These are phyloP conservation scores for Carex littledalei DNA, from an alignment of 176 grass and related monocot species.

Conservation along the genomic window DNA sequence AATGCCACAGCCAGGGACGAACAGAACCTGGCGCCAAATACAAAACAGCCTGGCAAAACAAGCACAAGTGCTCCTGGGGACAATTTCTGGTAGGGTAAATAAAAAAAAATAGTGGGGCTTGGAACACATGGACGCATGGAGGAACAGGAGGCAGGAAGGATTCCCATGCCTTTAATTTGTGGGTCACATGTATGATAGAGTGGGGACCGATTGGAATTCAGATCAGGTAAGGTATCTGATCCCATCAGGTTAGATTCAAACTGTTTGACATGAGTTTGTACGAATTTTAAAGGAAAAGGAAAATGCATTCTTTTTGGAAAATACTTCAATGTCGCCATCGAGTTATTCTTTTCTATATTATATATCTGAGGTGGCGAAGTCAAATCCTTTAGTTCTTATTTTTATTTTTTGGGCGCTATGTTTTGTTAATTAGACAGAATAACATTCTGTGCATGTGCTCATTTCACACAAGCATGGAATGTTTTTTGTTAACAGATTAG, in stretches of 20 bases:
- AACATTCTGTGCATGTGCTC: not conserved
- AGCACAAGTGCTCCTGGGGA: not conserved
- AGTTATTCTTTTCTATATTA: too few species aligned
- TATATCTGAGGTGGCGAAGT: not conserved
- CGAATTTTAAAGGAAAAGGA: not conserved
- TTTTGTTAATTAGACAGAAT: not conserved
- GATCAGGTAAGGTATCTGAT: too few species aligned
- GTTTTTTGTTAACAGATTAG: not conserved
- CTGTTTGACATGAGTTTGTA: too few species aligned
- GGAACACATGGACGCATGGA: slow-evolving; percentile 2
- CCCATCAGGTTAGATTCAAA: too few species aligned
- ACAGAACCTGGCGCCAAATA: not conserved
- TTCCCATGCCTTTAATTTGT: slow-evolving; percentile 1
- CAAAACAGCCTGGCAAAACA: slow-evolving; percentile 7
- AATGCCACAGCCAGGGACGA: not conserved
- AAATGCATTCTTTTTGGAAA: not conserved
- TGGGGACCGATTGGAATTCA: not conserved
- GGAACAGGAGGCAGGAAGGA: not conserved
- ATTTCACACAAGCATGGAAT: not conserved
- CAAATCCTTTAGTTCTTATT: not conserved
- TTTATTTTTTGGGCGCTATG: too few species aligned
- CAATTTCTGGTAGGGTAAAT: not conserved
- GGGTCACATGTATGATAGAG: not conserved
- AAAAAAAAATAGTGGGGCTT: not conserved
- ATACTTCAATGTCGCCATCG: not conserved